Conservation (phyloP, 2,329 filamentous ascomycete species). For the Capronia coronata region DNA sequence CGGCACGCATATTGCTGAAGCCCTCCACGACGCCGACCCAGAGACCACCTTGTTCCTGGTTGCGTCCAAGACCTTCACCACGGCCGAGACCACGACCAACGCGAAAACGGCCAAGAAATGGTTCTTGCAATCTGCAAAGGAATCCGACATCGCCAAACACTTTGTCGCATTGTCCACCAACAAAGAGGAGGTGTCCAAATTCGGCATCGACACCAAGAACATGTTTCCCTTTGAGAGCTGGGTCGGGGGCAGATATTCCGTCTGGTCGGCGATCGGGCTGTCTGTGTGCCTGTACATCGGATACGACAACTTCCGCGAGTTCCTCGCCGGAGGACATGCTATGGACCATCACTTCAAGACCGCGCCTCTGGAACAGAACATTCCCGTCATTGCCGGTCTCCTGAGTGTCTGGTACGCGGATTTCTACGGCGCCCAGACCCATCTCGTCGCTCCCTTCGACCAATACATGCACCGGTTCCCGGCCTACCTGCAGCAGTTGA, state of each 20-base stretch:
- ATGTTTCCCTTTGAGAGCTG: conserved; percentile 99
- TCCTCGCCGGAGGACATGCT: conserved; percentile 86
- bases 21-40: conserved; percentile 77
- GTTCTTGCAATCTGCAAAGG: conserved; percentile 84
- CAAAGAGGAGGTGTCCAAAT: conserved; percentile 90
- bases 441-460: conserved; percentile 95
- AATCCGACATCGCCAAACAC: conserved; percentile 85
- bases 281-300: conserved; percentile 93
- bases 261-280: conserved; percentile 96
- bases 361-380: conserved; percentile 87
- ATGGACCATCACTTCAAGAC: conserved; percentile 98
- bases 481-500: conserved; percentile 96
- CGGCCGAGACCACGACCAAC: conserved; percentile 93
- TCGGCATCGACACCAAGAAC: conserved; percentile 97
- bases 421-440: conserved; percentile 97
- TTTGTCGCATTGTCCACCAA: conserved; percentile 98
- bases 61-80: conserved; percentile 99
- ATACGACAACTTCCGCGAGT: conserved; percentile 95
- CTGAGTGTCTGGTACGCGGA: conserved; percentile 98
- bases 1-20: conserved; percentile 94
- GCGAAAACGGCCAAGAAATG: conserved; percentile 94
- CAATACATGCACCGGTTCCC: conserved; percentile 99
- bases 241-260: conserved; percentile 96
- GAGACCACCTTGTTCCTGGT: conserved; percentile 99
- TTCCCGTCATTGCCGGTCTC: conserved; percentile 83